phyloP scores from a whole-genome alignment of 2,329 filamentous ascomycete genomes.

The Hypocrella siamensis region DNA sequence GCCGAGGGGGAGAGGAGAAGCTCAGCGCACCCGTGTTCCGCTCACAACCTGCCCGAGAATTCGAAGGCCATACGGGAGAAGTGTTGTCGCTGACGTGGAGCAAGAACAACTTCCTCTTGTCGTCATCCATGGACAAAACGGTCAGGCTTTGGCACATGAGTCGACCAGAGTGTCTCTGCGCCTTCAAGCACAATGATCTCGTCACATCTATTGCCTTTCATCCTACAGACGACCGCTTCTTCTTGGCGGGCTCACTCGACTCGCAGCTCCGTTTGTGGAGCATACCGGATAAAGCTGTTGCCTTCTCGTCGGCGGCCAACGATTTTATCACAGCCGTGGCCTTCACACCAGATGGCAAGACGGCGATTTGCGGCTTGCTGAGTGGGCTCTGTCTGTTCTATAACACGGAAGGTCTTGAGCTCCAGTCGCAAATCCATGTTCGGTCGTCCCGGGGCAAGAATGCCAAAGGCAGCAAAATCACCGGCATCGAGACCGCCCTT shows the following conservation, averaged over 20 bases:
- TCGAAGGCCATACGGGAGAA: conserved; percentile 68
- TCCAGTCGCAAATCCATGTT: conserved; percentile 79
- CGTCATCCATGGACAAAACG: conserved; percentile 96
- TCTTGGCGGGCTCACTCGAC: conserved; percentile 84
- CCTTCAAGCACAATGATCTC: conserved; percentile 88
- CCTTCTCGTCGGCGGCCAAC: conserved; percentile 58
- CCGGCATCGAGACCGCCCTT: conserved; percentile 66
- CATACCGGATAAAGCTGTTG: conserved; percentile 89
- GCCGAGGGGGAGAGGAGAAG: conserved; percentile 31
- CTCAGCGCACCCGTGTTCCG: conserved; percentile 85
- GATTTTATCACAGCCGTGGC: conserved; percentile 90
- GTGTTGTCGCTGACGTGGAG: conserved; percentile 93
- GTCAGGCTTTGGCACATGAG: conserved; percentile 88
- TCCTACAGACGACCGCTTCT: conserved; percentile 88
- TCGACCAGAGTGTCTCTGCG: conserved; percentile 72
- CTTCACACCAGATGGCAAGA: conserved; percentile 84
- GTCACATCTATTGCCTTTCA: conserved; percentile 93
- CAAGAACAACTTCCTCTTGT: conserved; percentile 95
- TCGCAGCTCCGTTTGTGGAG: conserved; percentile 84
- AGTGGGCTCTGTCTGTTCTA: conserved; percentile 81
- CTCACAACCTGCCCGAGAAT: conserved; percentile 62
- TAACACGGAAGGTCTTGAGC: conserved; percentile 79
- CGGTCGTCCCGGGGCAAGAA: conserved; percentile 84
- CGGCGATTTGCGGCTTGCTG: conserved; percentile 74
- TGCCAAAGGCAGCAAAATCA: conserved; percentile 93